Percentiles rank a stretch among this genome's conserved stretches.
Conservation (phyloP, 345 rosid genomes). For the Eucalyptus pauciflora region DNA sequence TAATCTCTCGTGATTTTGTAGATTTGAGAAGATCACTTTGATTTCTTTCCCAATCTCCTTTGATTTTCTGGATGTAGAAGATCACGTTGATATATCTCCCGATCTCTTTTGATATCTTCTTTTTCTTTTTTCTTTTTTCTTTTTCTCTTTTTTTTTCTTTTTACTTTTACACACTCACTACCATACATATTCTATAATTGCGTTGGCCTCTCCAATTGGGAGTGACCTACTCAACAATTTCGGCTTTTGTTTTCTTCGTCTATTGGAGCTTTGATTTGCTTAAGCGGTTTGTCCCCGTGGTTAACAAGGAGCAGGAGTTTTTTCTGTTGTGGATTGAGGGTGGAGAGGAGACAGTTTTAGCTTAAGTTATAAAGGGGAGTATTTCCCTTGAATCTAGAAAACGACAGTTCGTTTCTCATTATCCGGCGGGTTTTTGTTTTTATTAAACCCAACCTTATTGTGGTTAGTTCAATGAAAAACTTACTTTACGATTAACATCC, state of each 20-base stretch:
- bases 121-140: too few species aligned
- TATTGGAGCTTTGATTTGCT: background rate
- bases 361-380: background rate
- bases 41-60: too few species aligned
- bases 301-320: background rate
- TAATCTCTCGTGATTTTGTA: too few species aligned
- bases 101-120: too few species aligned
- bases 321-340: background rate
- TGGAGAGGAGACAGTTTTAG: background rate
- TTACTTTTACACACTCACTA: too few species aligned
- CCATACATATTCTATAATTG: too few species aligned
- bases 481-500: background rate
- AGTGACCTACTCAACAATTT: too few species aligned
- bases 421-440: accelerated
- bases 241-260: background rate
- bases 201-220: too few species aligned
- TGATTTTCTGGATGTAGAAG: too few species aligned
- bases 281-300: background rate
- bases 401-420: background rate
- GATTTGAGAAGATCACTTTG: too few species aligned
- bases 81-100: too few species aligned
- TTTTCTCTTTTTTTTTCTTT: too few species aligned
- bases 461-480: background rate
- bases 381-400: background rate
- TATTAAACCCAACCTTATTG: background rate